Base-by-base conservation (phyloP, 257 asterid genomes). In the Lycium barbarum region DNA sequence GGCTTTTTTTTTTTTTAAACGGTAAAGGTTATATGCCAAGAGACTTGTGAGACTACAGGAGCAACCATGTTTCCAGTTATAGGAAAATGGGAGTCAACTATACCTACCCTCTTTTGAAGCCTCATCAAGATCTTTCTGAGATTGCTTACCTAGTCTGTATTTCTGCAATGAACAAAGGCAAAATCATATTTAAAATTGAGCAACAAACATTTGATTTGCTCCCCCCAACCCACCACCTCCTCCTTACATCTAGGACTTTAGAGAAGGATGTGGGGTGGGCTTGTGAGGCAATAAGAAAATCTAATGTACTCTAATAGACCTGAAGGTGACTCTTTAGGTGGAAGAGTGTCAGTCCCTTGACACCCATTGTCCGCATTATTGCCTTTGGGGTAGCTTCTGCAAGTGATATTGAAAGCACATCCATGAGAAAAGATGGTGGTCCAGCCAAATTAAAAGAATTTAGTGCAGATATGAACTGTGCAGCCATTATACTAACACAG, bases 361-460 rank as follows among this genome's bases (percentile, higher is more conserved):
- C 98, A 84, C 98, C 95, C 98, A 95, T 95, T 49, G 98, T 91
- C 62, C 97, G 92, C 96, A 93, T 82, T 74, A 95, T 88, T 40
- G 98, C 95, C 89, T 95, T 95, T 15, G 98, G 98, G 15, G 98
- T 95, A 40, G 98, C 98, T 90, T 95, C 98, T 95, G 95, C 88
- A 89, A 83, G 85, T 51, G 47, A 76, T 26, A 76, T 26, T 51
- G 26, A 76, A 13, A 76, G 63, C 9, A 76, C 14, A 76, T 13
- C 6, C 62, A 76, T 76, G 63, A 76, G 81, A 51, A 76, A 51
- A 76, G 63, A 20, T 11, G 45, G 45, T 7, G 6, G 12, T 26
- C 63, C 61, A 51, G 81, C 79, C 55, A 71, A 71, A 71, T 57
- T 71, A 9, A 71, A 59, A n/a, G 55, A 68, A 2, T 43, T 40